Conservation (phyloP, 495 filamentous ascomycete species). For the Tuber umbilicatum region DNA sequence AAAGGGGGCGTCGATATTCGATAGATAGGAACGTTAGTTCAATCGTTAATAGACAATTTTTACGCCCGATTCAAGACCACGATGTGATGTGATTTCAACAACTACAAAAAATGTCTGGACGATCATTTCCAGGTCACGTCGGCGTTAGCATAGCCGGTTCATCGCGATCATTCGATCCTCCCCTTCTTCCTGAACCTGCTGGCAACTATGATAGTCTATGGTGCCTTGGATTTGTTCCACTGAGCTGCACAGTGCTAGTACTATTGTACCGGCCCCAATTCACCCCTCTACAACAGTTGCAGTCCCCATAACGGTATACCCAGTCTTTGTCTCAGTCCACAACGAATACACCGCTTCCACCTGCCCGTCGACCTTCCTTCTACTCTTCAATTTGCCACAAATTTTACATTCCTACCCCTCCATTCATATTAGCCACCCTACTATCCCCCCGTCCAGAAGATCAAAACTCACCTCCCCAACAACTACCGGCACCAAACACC, state of each 20-base stretch:
- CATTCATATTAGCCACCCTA: not conserved
- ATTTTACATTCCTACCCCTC: conserved; percentile 34
- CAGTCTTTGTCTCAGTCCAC: conserved; percentile 40
- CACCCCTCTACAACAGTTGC: conserved; percentile 34
- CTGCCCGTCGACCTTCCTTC: not conserved
- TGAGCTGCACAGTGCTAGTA: not conserved
- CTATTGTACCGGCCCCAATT: not conserved
- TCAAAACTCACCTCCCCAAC: conserved; percentile 51
- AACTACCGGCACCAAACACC: conserved; percentile 75
- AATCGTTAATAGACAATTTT: conserved; percentile 3
- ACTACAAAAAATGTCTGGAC: not conserved
- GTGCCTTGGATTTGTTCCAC: not conserved
- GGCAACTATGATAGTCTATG: not conserved
- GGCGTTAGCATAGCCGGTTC: not conserved
- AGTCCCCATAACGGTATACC: conserved; percentile 38
- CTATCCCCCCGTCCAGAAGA: conserved; percentile 39
- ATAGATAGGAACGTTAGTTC: conserved; percentile 1
- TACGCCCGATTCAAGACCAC: not conserved
- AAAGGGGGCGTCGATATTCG: not conserved
- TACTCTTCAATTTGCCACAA: conserved; percentile 31
- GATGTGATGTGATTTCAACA: not conserved
- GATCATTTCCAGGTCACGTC: not conserved
- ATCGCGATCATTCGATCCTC: not conserved
- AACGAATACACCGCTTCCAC: conserved; percentile 35
- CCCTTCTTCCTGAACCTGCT: not conserved